Base-by-base conservation (phyloP, 1,284 basidiomycete genomes). In the Ustilago nuda region DNA sequence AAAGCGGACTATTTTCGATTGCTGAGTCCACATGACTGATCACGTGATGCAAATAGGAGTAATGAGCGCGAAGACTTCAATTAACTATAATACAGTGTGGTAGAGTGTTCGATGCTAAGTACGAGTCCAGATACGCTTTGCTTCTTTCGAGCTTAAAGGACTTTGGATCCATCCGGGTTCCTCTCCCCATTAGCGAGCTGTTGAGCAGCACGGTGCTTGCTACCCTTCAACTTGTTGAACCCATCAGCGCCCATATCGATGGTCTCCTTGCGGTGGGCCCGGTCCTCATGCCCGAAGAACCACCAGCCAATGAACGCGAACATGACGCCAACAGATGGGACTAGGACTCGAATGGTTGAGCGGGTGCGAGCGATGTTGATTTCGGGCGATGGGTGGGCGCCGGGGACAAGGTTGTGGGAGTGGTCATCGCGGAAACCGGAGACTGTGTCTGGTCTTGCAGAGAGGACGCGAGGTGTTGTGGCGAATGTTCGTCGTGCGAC, bases 201-300 rank as follows among this genome's bases (percentile, higher is more conserved):
- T n/a, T 68, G 61, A 4, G 72, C 72, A 6, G 76, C 72, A 0
- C 72, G 11, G 46, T 74, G 66, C 35, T 78, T 78, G 53, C 48
- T 52, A 12, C 76, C 76, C 48, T 78, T 69, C 36, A 78, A 51
- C 52, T 78, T 78, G 72, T 78, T 78, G 56, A 61, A 33, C 0
- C 62, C 68, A 15, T 78, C 76, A 0, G 65, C 65, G 15, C 76
- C 76, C 11, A 78, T 68, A 41, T 66, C 62, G 59, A 78, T 69
- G 13, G 37, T 57, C 3, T 46, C 30, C 19, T 78, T 78, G 19
- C 76, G 45, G 39, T 68, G 61, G 23, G 65, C 72, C 0, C 76
- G 72, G 48, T 72, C 52, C n/a, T 51, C 35, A 62, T 78, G 71
- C 50, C 67, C 72, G 52, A 78, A n/a, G 72, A 78, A 78, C 76